These are phyloP conservation scores for Starmera stellimalicola DNA, from an alignment of 1,139 yeast genomes.

Conservation along the genomic window DNA sequence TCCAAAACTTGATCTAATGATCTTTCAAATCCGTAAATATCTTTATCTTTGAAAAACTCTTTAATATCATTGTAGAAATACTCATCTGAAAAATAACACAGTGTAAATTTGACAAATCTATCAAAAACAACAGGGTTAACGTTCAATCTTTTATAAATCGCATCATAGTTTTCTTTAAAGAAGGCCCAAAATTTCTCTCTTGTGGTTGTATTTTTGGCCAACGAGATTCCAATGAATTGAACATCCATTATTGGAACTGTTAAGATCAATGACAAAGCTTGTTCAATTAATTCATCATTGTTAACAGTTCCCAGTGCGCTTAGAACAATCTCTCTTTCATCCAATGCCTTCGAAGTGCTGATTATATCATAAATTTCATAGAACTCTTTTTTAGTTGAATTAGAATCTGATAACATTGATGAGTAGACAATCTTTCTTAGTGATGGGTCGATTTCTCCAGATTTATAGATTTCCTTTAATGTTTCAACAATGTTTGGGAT, in stretches of 20 bases:
- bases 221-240: constrained; percentile 39
- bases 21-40: constrained; percentile 53
- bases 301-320: constrained; percentile 50
- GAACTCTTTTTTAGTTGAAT: constrained; percentile 36
- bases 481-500: constrained; percentile 38
- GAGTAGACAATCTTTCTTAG: constrained; percentile 44
- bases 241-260: constrained; percentile 64
- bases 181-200: constrained; percentile 47
- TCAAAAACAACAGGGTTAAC: constrained; percentile 55
- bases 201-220: constrained; percentile 41
- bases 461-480: constrained; percentile 31
- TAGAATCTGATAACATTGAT: constrained; percentile 32
- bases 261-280: constrained; percentile 18
- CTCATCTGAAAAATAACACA: constrained; percentile 36
- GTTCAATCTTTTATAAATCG: constrained; percentile 37
- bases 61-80: constrained; percentile 36
- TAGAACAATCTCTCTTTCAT: constrained; percentile 59
- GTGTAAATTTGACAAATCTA: constrained; percentile 47
- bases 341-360: constrained; percentile 48
- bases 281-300: constrained; percentile 23
- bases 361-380: constrained; percentile 41
- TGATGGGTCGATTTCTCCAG: constrained; percentile 42
- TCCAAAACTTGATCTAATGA: constrained; percentile 49
- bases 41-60: constrained; percentile 43
- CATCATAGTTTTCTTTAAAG: constrained; percentile 44